phyloP scores from a whole-genome alignment of 2,329 filamentous ascomycete genomes.

The Didymella pomorum region DNA sequence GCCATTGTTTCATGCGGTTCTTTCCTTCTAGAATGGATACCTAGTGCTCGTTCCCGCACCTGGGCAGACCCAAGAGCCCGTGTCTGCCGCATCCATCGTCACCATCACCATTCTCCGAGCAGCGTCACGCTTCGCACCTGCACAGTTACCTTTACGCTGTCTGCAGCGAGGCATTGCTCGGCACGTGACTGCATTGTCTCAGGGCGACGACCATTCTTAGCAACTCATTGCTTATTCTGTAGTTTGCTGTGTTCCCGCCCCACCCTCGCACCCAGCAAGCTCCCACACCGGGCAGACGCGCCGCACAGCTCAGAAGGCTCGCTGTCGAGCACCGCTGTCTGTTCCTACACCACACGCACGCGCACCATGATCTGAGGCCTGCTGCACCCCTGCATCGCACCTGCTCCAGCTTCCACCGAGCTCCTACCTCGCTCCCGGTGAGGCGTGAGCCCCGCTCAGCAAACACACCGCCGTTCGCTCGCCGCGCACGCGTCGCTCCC shows the following conservation, averaged over 20 bases:
- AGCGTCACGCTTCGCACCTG: conserved; percentile 6
- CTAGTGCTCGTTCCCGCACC: conserved; percentile 17
- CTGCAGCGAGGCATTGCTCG: neutral
- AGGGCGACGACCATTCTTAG: conserved; percentile 3
- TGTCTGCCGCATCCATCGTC: conserved; percentile 18
- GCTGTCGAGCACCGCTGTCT: conserved; percentile 9
- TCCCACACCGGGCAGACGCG: conserved; percentile 19
- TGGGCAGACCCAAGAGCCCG: conserved; percentile 15
- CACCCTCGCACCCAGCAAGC: conserved; percentile 19
- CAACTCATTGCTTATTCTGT: conserved; percentile 12
- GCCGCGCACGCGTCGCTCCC: conserved; percentile 25
- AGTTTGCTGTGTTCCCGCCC: conserved; percentile 19
- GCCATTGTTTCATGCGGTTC: conserved; percentile 19
- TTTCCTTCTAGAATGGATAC: conserved; percentile 19
- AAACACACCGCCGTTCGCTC: conserved; percentile 24
- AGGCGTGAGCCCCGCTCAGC: conserved; percentile 15
- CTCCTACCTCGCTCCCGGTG: conserved; percentile 3
- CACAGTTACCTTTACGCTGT: neutral
- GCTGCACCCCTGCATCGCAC: conserved; percentile 23
- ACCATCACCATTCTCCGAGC: conserved; percentile 15
- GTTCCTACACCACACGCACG: conserved; percentile 4
- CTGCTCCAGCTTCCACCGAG: conserved; percentile 21
- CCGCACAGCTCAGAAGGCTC: conserved; percentile 9
- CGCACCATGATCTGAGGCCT: conserved; percentile 37
- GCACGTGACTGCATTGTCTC: conserved; percentile 13